A percentile compares a stretch with the other conserved stretches of the same genome.
Evolutionary conservation across 2,329 filamentous ascomycete genomes (phyloP).

Genomic region (Microdochium trichocladiopsis): DNA sequence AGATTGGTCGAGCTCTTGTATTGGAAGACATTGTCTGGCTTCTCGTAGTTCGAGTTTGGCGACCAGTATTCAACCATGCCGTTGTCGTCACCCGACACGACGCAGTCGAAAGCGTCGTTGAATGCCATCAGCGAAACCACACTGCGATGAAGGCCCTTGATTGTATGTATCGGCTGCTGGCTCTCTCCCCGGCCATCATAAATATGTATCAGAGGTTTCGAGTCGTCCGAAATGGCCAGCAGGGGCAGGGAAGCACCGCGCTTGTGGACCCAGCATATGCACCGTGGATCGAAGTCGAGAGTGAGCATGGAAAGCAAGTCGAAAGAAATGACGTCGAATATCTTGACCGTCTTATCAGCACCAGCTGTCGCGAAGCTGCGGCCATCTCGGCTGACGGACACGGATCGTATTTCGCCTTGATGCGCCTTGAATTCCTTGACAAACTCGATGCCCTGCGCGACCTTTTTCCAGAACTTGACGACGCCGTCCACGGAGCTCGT

Average conservation of each 20-base stretch:
- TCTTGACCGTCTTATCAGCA: slow-evolving; percentile 69
- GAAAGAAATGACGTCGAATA: slow-evolving; percentile 79
- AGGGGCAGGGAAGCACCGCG: slow-evolving; percentile 82
- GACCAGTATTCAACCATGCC: slow-evolving; percentile 98
- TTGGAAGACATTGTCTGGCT: slow-evolving; percentile 84
- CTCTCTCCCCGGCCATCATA: slow-evolving; percentile 88
- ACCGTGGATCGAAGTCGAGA: slow-evolving; percentile 68
- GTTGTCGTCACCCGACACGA: slow-evolving; percentile 78
- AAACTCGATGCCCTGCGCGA: slow-evolving; percentile 84
- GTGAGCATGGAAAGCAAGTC: slow-evolving; percentile 77
- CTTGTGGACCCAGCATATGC: slow-evolving; percentile 86
- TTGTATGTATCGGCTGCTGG: slow-evolving; percentile 65
- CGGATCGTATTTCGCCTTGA: slow-evolving; percentile 72
- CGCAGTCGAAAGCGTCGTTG: slow-evolving; percentile 84
- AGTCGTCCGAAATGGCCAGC: slow-evolving; percentile 74
- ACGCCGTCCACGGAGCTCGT: slow-evolving; percentile 92
- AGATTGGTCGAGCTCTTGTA: slow-evolving; percentile 91
- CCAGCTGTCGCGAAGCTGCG: slow-evolving; percentile 90
- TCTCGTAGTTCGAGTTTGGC: slow-evolving; percentile 74
- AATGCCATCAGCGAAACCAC: slow-evolving; percentile 82
- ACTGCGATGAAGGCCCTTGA: slow-evolving; percentile 73
- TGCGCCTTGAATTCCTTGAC: slow-evolving; percentile 97
- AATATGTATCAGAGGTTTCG: slow-evolving; percentile 66
- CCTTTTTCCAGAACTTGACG: slow-evolving; percentile 99
- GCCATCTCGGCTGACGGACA: slow-evolving; percentile 83